Conservation (phyloP, 2,329 filamentous ascomycete genomes). For the Curvularia eragrostidis region DNA sequence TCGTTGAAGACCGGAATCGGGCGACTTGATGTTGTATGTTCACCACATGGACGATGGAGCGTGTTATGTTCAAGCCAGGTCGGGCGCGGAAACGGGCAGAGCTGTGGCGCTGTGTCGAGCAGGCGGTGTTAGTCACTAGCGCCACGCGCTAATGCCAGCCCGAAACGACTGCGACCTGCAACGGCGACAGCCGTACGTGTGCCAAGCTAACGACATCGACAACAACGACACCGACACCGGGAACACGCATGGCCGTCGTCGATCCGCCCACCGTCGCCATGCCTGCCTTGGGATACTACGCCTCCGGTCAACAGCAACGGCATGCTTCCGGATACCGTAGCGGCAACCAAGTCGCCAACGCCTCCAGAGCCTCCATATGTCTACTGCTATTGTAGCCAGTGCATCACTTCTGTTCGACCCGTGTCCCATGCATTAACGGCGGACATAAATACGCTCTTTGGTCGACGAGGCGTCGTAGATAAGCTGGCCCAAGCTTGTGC, state of each 20-base stretch:
- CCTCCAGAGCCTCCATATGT: background rate
- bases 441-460: background rate
- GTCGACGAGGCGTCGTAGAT: background rate
- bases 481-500: background rate
- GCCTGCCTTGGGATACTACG: background rate
- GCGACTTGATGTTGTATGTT: background rate
- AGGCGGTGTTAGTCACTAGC: no score
- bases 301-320: background rate
- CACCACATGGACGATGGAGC: no score
- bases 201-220: conserved; percentile 4
- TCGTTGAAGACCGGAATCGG: background rate
- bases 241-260: background rate
- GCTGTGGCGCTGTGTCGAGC: no score
- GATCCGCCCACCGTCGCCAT: background rate
- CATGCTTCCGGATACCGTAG: no score
- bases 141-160: background rate
- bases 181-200: background rate
- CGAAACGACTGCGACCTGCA: background rate
- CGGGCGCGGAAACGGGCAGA: no score
- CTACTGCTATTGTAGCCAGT: background rate
- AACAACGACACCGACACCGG: background rate
- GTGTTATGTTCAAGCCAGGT: no score
- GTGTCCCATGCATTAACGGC: conserved; percentile 1
- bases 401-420: background rate
- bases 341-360: background rate